Conservation (phyloP, 1,284 basidiomycete species). For the Tilletiaria anomala region DNA sequence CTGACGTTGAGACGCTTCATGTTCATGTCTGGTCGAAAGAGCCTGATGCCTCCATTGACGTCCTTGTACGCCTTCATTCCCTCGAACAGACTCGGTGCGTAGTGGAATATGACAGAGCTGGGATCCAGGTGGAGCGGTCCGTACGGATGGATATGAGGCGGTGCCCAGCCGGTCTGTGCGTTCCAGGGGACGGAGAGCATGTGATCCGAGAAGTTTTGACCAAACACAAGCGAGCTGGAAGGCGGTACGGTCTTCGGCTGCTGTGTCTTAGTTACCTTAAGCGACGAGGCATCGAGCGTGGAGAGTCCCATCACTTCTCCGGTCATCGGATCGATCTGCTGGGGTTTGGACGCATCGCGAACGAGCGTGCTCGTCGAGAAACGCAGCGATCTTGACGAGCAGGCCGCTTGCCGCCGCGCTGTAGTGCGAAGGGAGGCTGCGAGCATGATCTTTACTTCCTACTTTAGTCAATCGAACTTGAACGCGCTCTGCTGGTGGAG, state of each 20-base stretch:
- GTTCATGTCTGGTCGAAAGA: conserved; percentile 96
- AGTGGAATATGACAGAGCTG: conserved; percentile 77
- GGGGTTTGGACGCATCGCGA: too few relatives aligned
- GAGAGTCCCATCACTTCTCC: conserved; percentile 18
- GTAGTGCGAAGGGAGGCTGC: too few relatives aligned
- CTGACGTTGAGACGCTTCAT: conserved; percentile 65
- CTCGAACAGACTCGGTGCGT: conserved; percentile 77
- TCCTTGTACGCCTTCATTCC: conserved; percentile 91
- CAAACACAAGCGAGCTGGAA: conserved; percentile 42
- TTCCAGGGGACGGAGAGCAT: conserved; percentile 80
- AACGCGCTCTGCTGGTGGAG: too few relatives aligned
- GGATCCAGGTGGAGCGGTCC: conserved; percentile 63
- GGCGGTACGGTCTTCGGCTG: conserved; percentile 13
- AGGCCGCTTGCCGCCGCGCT: too few relatives aligned
- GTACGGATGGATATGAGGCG: conserved; percentile 71
- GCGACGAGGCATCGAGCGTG: conserved; percentile 14
- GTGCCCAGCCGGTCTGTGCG: conserved; percentile 58
- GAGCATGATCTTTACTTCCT: too few relatives aligned
- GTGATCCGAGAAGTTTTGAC: conserved; percentile 62
- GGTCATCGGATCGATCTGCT: conserved; percentile 30
- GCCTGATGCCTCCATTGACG: conserved; percentile 58
- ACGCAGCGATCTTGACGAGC: too few relatives aligned
- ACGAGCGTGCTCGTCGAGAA: too few relatives aligned
- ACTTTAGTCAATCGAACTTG: too few relatives aligned
- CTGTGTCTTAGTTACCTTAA: conserved; percentile 11